Conservation (phyloP, 768 basidiomycete genomes). For the Pisolithus tinctorius region DNA sequence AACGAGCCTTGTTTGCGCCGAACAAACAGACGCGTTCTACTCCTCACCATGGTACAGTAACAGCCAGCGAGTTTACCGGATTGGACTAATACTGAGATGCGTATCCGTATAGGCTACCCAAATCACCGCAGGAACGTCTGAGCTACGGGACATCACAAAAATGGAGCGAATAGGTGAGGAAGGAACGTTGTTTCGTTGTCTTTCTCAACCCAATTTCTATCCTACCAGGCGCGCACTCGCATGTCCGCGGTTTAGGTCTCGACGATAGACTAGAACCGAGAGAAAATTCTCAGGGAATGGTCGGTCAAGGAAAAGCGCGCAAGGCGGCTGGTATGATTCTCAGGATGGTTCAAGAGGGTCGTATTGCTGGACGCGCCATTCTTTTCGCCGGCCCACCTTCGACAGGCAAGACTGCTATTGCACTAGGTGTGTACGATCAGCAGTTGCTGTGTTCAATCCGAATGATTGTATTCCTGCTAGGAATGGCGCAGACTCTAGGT, state of each 20-base stretch:
- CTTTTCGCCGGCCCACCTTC: slow-evolving; percentile 97
- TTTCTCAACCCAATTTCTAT: slow-evolving; percentile 1
- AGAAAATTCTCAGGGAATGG: slow-evolving; percentile 88
- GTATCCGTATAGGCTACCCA: slow-evolving; percentile 46
- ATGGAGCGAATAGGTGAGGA: slow-evolving; percentile 83
- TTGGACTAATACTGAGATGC: slow-evolving; percentile 5
- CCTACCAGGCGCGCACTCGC: slow-evolving; percentile 74
- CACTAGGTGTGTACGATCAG: slow-evolving; percentile 58
- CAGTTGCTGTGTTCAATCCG: background rate
- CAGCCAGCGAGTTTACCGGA: background rate
- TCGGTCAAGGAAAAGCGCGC: slow-evolving; percentile 92
- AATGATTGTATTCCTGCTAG: slow-evolving; percentile 31
- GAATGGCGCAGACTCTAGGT: slow-evolving; percentile 94
- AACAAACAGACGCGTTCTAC: slow-evolving; percentile 28
- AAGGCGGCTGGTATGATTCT: slow-evolving; percentile 97
- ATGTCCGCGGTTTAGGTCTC: slow-evolving; percentile 92
- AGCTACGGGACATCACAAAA: slow-evolving; percentile 82
- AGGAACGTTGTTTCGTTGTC: background rate
- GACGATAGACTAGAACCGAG: slow-evolving; percentile 90
- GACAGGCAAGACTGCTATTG: slow-evolving; percentile 97
- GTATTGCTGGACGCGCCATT: slow-evolving; percentile 93
- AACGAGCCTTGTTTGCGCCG: slow-evolving; percentile 21
- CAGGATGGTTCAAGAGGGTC: slow-evolving; percentile 95
- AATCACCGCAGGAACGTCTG: slow-evolving; percentile 71
- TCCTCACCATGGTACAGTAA: slow-evolving; percentile 22